Evolutionary conservation across 2,329 filamentous ascomycete genomes (phyloP).

Genomic region (Purpureocillium lavendulum): DNA sequence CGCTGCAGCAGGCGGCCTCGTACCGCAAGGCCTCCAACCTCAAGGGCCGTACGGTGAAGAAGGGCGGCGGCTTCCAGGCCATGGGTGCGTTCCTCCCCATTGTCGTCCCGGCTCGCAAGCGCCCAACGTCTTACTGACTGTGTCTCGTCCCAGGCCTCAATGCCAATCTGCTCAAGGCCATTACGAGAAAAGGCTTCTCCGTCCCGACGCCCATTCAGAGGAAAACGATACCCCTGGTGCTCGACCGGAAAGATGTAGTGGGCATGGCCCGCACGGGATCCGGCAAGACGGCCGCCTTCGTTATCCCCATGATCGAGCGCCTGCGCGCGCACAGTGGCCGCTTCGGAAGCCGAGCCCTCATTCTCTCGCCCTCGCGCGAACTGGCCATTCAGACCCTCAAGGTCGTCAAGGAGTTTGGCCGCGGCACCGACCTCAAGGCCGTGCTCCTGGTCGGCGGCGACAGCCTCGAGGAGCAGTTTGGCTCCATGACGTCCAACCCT

Average conservation of each 20-base stretch:
- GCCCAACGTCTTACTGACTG: neutral
- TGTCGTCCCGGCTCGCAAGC: neutral
- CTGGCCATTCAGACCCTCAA: conserved; percentile 90
- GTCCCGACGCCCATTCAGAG: conserved; percentile 96
- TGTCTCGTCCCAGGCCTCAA: conserved; percentile 52
- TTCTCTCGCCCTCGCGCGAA: conserved; percentile 89
- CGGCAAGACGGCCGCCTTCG: conserved; percentile 96
- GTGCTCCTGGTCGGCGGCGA: conserved; percentile 91
- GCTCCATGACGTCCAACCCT: conserved; percentile 85
- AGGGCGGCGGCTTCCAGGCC: conserved; percentile 91
- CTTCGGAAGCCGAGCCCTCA: conserved; percentile 77
- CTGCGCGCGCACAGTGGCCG: conserved; percentile 80
- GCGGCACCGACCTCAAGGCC: conserved; percentile 84
- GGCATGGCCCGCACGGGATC: conserved; percentile 99
- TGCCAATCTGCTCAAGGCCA: conserved; percentile 77
- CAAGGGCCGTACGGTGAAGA: conserved; percentile 82
- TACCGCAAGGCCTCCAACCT: conserved; percentile 79
- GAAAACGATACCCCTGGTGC: conserved; percentile 86
- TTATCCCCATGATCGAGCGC: conserved; percentile 96
- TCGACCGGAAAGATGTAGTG: conserved; percentile 91
- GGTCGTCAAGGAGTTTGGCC: conserved; percentile 89
- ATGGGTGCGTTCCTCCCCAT: conserved; percentile 56
- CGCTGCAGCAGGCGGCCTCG: conserved; percentile 73
- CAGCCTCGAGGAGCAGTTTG: conserved; percentile 90
- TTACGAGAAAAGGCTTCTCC: conserved; percentile 87